Percentiles rank a stretch among this genome's conserved stretches.
Conservation (phyloP, 257 asterid genomes). For the Solanum sparsipilum region DNA sequence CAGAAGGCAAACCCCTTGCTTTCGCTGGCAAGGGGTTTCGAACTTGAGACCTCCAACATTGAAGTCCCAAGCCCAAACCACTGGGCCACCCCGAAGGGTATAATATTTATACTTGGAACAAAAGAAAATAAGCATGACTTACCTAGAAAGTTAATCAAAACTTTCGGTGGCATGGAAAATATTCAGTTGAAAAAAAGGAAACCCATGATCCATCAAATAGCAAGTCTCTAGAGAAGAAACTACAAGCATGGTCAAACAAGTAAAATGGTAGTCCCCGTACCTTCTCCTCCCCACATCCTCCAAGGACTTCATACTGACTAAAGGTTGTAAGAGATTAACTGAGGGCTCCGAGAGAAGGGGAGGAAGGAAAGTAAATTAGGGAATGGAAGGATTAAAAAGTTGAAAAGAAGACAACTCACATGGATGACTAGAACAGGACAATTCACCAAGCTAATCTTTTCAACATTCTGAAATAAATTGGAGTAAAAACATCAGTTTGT, state of each 20-base stretch:
- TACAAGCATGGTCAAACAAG: background rate
- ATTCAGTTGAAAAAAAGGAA: background rate
- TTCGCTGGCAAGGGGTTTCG: too few relatives aligned
- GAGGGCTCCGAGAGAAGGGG: background rate
- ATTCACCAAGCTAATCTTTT: slow-evolving; percentile 66
- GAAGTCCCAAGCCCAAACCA: too few relatives aligned
- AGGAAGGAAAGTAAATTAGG: background rate
- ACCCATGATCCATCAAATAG: background rate
- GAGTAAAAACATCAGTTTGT: background rate
- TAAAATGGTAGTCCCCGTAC: background rate
- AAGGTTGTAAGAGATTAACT: background rate
- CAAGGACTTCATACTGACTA: background rate
- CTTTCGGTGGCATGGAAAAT: background rate
- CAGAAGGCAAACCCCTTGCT: too few relatives aligned
- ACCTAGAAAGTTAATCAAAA: background rate
- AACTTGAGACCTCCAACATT: too few relatives aligned
- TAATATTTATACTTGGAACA: background rate
- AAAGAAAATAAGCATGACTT: background rate
- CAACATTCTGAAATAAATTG: slow-evolving; percentile 71
- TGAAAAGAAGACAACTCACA: slow-evolving; percentile 46
- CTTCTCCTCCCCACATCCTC: background rate
- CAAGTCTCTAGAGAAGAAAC: background rate
- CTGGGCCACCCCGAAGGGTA: too few relatives aligned
- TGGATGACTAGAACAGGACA: slow-evolving; percentile 96
- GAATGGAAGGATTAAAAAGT: background rate